Evolutionary conservation across 352 stramenopile genomes (phyloP), one percentile per base, ranked within the genome.

Genomic region (Globisporangium emineosum): DNA sequence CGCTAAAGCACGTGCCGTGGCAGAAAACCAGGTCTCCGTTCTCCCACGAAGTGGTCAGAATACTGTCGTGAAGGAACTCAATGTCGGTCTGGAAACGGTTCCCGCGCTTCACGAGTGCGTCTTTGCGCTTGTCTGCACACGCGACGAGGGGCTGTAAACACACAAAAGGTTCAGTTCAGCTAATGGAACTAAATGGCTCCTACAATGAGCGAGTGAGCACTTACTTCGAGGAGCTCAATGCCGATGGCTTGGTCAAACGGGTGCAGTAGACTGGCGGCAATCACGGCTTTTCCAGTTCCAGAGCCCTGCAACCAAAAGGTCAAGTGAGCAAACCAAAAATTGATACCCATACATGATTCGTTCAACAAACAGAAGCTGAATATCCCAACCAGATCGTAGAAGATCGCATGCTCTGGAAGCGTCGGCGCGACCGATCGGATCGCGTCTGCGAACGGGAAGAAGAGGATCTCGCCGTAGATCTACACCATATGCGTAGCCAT

Each of bases 391-490:
- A 95, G 67, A 60, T 95, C 87, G 60, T 94, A 95, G 63, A 95
- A 94, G 58, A 93, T 75, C 10, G 83, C 62, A 58, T 91, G 77
- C 51, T 90, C 78, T 0, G 82, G 83, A 13, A 94, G 72, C 8
- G 65, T 79, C 5, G 83, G 73, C 17, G 79, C 78, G 32, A 93
- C 69, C 63, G 68, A 91, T 30, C 77, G 77, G 32, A 95, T 79
- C 7, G 81, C 78, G 25, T 93, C 78, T 1, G 81, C 87, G 63
- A 95, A 95, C 19, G 84, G 84, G 55, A 95, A 94, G 63, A 95
- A 95, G 32, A 82, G 43, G 53, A 95, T 92, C 64, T 95, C 87
- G 19, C 87, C 87, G 51, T 94, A 95, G 47, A 93, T 80, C 86
- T 95, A 64, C 50, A 37, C 40, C 30, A 8, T 30, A 63, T 8